phyloP scores from a whole-genome alignment of 768 basidiomycete species.

The Hysterangium stoloniferum region DNA sequence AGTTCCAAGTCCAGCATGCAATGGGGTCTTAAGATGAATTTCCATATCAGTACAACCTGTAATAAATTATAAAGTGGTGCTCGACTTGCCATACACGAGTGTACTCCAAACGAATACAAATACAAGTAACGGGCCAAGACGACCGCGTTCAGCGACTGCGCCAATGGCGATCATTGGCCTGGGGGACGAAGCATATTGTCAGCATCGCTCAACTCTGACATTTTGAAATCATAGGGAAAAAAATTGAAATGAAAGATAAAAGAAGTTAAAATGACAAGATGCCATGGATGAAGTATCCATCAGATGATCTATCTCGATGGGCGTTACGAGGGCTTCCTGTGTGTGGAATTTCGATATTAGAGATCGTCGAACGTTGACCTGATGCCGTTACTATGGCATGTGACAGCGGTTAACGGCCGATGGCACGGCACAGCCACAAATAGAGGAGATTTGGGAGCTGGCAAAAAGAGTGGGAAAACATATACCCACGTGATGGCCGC shows the following conservation, averaged over 20 bases:
- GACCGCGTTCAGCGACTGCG: constrained; percentile 84
- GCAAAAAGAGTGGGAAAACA: background rate
- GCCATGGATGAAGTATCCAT: too few species aligned
- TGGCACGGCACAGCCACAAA: too few species aligned
- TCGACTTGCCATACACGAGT: constrained; percentile 56
- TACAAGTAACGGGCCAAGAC: constrained; percentile 77
- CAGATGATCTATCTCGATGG: too few species aligned
- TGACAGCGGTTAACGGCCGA: too few species aligned
- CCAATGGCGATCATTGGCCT: constrained; percentile 87
- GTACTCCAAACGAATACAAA: constrained; percentile 86
- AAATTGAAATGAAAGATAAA: background rate
- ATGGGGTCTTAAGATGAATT: constrained; percentile 66
- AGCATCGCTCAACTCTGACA: too few species aligned
- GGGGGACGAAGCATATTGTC: too few species aligned
- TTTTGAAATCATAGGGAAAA: background rate
- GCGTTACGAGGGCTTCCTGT: too few species aligned
- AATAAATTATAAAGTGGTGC: too few species aligned
- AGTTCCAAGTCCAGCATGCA: constrained; percentile 95
- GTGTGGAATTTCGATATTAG: too few species aligned
- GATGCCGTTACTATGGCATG: constrained; percentile 10
- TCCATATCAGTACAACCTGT: too few species aligned
- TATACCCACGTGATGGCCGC: constrained; percentile 70
- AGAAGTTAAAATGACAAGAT: constrained; percentile 14
- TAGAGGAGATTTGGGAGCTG: background rate
- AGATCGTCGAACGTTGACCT: too few species aligned